Evolutionary conservation across 176 grass and related monocot species (phyloP).

Genomic region (Zoysia japonica): DNA sequence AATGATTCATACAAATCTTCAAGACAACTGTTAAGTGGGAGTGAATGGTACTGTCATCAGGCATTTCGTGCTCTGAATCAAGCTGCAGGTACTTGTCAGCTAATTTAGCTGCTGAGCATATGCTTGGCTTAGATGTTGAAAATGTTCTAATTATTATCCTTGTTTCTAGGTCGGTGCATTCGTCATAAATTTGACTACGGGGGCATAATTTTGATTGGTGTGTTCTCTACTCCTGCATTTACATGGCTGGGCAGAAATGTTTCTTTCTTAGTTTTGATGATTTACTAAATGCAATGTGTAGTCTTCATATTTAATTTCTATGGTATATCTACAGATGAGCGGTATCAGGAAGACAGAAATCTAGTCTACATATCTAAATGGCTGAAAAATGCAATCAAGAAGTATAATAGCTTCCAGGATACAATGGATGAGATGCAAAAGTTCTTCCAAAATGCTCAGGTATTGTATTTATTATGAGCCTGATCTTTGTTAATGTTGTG

Average conservation of each 20-base stretch:
- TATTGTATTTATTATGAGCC: slow-evolving; percentile 29
- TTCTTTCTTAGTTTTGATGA: slow-evolving; percentile 21
- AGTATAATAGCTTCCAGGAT: slow-evolving; percentile 62
- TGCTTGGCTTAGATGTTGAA: slow-evolving; percentile 33
- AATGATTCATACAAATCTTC: slow-evolving; percentile 88
- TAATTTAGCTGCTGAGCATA: slow-evolving; percentile 19
- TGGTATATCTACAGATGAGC: slow-evolving; percentile 67
- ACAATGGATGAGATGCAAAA: slow-evolving; percentile 54
- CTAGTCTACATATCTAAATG: slow-evolving; percentile 82
- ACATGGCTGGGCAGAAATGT: slow-evolving; percentile 12
- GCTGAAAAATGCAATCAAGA: slow-evolving; percentile 83
- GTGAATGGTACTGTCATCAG: slow-evolving; percentile 97
- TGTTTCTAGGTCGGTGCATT: slow-evolving; percentile 84
- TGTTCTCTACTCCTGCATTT: slow-evolving; percentile 21
- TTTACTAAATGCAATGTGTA: neutral
- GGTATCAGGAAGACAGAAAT: slow-evolving; percentile 79
- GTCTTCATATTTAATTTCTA: slow-evolving; percentile 31
- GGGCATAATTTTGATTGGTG: slow-evolving; percentile 94
- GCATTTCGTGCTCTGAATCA: slow-evolving; percentile 98
- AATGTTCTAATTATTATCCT: slow-evolving; percentile 38
- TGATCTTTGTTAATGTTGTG: slow-evolving; percentile 34
- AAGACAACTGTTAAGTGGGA: slow-evolving; percentile 84
- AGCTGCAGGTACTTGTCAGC: slow-evolving; percentile 66
- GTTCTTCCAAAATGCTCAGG: slow-evolving; percentile 89
- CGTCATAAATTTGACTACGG: slow-evolving; percentile 94